Base-by-base conservation (phyloP, 129 eudicot species). In the Chrysanthemum seticuspe region DNA sequence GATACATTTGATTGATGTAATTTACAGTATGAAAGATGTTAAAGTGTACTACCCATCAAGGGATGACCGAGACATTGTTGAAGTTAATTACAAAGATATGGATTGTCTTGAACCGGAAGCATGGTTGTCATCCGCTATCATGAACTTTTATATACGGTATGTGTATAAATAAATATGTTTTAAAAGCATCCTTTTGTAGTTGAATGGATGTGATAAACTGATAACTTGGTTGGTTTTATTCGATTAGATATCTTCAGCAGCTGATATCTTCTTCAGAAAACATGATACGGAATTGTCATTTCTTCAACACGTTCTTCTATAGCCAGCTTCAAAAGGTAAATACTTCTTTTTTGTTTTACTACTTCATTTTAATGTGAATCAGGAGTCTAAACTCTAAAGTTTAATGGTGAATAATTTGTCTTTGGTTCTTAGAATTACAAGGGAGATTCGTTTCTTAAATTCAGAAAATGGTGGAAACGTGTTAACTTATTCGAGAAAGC, bases 391-490 rank as follows among this genome's bases (percentile, higher is more conserved):
- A 6, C 2, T 5, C 44, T 40, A 40, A 40, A 40, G 47, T 40
- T 40, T 40, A 7, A 13, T 50, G 61, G 21, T 60, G 10, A 63
- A 52, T 76, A 57, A 63, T 13, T 59, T 68, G 59, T 77, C 34
- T 74, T 74, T 36, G 65, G 29, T 44, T 83, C 64, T 65, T 83
- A 71, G 87, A 78, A 25, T 70, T 85, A 85, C 70, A 73, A 58
- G 45, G 87, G 77, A 83, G 76, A 82, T 48, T 83, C 80, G 44
- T 94, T 90, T 79, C 44, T 36, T 18, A 94, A 85, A 82, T 81
- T 94, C 79, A 78, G 97, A 74, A 84, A 93, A 83, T 94, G 98
- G 98, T 94, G 98, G 98, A 94, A 82, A 83, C 86, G 92, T 75
- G 85, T 90, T 66, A 84, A 86, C 80, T 62, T 94, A 77, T 90